phyloP scores from a whole-genome alignment of 441 rosid species.

The Rhodomyrtus psidioides region DNA sequence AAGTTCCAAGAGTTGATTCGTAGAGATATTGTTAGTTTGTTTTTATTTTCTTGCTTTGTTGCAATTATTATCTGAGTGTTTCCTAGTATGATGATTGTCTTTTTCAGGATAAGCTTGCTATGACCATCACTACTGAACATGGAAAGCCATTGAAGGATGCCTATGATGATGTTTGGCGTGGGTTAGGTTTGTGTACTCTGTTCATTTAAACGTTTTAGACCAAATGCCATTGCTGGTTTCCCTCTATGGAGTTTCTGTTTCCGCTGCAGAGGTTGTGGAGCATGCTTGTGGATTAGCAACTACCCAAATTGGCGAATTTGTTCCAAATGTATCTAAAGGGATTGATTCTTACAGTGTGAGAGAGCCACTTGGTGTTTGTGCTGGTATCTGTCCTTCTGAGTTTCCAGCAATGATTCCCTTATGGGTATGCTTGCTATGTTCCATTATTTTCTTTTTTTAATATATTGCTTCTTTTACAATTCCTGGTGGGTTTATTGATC shows the following conservation, averaged over 20 bases:
- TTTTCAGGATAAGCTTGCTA: slow-evolving; percentile 44
- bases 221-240: not conserved
- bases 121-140: slow-evolving; percentile 41
- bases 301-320: slow-evolving; percentile 1
- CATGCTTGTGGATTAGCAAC: slow-evolving; percentile 6
- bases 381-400: slow-evolving; percentile 6
- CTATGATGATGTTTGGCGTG: slow-evolving; percentile 6
- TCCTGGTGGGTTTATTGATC: not conserved
- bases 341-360: slow-evolving; percentile 4
- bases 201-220: not conserved
- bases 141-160: slow-evolving; percentile 34
- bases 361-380: slow-evolving; percentile 14
- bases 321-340: slow-evolving; percentile 6
- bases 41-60: not conserved
- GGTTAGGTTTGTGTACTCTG: slow-evolving; percentile 27
- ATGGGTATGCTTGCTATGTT: not conserved
- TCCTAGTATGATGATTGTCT: not conserved
- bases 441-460: not conserved
- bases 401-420: slow-evolving; percentile 12
- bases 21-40: slow-evolving; percentile 39
- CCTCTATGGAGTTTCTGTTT: not conserved
- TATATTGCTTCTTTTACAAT: not conserved
- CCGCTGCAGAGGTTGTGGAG: slow-evolving; percentile 2
- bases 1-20: slow-evolving; percentile 52
- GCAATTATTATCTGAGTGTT: not conserved